Evolutionary conservation across 2,329 filamentous ascomycete species (phyloP).

Genomic region (Phaeosphaeria sp.): DNA sequence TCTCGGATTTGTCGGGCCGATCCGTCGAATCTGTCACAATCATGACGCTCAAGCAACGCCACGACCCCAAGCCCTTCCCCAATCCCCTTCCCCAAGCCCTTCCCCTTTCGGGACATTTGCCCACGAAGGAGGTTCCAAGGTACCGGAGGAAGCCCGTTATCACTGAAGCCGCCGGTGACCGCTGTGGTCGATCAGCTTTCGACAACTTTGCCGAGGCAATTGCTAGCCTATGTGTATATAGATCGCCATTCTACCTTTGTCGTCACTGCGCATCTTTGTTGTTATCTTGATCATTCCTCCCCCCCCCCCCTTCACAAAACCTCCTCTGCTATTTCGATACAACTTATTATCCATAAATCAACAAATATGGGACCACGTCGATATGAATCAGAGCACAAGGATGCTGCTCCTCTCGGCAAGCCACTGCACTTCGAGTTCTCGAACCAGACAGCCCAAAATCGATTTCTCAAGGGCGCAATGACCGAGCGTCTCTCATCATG

Average conservation of each 20-base stretch:
- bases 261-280: neutral
- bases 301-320: too few species aligned
- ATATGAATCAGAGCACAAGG: constrained; percentile 50
- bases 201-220: constrained; percentile 4
- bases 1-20: constrained; percentile 6
- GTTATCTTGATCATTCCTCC: neutral
- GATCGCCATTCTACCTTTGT: too few species aligned
- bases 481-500: constrained; percentile 68
- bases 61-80: neutral
- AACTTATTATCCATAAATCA: neutral
- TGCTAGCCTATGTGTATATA: too few species aligned
- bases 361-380: constrained; percentile 46
- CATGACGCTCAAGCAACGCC: constrained; percentile 5
- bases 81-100: too few species aligned
- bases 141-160: neutral
- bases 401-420: constrained; percentile 50
- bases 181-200: neutral
- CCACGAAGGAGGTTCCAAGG: neutral
- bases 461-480: constrained; percentile 74
- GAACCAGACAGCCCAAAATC: constrained; percentile 64
- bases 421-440: constrained; percentile 57
- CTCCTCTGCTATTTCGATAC: too few species aligned
- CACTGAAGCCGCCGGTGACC: neutral
- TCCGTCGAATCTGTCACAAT: neutral
- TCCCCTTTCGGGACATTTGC: constrained; percentile 1